These are phyloP conservation scores for Cardamine resedifolia DNA, from an alignment of 345 rosid species.

Conservation along the genomic window DNA sequence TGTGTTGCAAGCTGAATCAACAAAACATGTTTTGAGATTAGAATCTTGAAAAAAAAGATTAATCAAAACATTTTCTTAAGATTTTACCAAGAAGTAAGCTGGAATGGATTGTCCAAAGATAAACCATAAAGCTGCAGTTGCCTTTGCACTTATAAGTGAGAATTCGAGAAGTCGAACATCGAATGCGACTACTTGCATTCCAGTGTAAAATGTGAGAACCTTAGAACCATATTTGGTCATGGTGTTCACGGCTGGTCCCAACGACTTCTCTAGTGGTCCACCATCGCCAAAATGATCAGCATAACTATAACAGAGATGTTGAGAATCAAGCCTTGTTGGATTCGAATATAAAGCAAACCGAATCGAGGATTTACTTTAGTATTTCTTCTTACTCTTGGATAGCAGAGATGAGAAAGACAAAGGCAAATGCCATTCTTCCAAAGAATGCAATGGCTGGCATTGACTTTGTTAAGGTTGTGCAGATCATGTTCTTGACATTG, in stretches of 20 bases:
- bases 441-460: slow-evolving; percentile 39
- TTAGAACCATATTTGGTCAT: slow-evolving; percentile 34
- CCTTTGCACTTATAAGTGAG: slow-evolving; percentile 32
- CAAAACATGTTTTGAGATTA: slow-evolving; percentile 7
- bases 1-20: slow-evolving; percentile 36
- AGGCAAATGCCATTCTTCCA: slow-evolving; percentile 36
- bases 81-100: slow-evolving; percentile 38
- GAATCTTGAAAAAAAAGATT: not conserved
- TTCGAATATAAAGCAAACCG: not conserved
- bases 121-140: slow-evolving; percentile 37
- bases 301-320: not conserved
- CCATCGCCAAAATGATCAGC: slow-evolving; percentile 40
- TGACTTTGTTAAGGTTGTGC: slow-evolving; percentile 27
- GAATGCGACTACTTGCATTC: slow-evolving; percentile 39
- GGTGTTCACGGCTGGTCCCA: slow-evolving; percentile 34
- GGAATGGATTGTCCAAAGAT: slow-evolving; percentile 39
- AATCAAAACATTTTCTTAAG: not conserved
- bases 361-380: not conserved
- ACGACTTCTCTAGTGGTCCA: slow-evolving; percentile 31
- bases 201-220: slow-evolving; percentile 34
- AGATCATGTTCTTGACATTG: slow-evolving; percentile 18
- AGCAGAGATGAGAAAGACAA: slow-evolving; percentile 35
- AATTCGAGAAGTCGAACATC: slow-evolving; percentile 34
- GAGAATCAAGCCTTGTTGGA: not conserved
- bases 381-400: slow-evolving; percentile 39